Evolutionary conservation across 805 yeast genomes (phyloP).

Genomic region (Starmerella sirachaensis): DNA sequence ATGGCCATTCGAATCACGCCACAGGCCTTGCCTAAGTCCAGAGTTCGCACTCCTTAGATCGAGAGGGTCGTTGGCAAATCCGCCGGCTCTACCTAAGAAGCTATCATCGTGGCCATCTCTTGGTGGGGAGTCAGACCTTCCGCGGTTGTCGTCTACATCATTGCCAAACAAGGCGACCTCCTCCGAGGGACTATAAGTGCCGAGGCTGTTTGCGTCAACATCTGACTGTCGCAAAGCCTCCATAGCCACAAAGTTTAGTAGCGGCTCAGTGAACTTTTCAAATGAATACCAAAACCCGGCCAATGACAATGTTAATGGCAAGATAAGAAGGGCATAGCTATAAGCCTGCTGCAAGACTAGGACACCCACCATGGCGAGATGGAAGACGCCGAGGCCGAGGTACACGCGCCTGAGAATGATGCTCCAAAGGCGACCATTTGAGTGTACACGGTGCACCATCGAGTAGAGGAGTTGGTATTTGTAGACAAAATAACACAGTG

Average conservation of each 20-base stretch:
- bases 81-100: constrained; percentile 3
- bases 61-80: constrained; percentile 3
- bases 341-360: constrained; percentile 72
- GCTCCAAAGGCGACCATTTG: constrained; percentile 96
- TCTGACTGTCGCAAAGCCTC: constrained; percentile 40
- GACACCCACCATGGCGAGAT: constrained; percentile 86
- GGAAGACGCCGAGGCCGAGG: constrained; percentile 71
- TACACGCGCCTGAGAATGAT: constrained; percentile 70
- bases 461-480: constrained; percentile 85
- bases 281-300: constrained; percentile 63
- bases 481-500: constrained; percentile 76
- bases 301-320: constrained; percentile 67
- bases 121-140: no score
- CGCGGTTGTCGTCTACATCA: neutral
- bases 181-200: constrained; percentile 4
- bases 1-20: constrained; percentile 2
- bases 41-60: constrained; percentile 3
- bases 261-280: constrained; percentile 66
- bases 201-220: constrained; percentile 7
- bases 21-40: neutral
- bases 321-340: constrained; percentile 53
- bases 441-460: constrained; percentile 90
- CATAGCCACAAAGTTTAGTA: constrained; percentile 75
- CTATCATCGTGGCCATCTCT: constrained; percentile 1
- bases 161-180: neutral